Base-by-base conservation (phyloP, 2,329 filamentous ascomycete genomes). In the Tothia fuscella region DNA sequence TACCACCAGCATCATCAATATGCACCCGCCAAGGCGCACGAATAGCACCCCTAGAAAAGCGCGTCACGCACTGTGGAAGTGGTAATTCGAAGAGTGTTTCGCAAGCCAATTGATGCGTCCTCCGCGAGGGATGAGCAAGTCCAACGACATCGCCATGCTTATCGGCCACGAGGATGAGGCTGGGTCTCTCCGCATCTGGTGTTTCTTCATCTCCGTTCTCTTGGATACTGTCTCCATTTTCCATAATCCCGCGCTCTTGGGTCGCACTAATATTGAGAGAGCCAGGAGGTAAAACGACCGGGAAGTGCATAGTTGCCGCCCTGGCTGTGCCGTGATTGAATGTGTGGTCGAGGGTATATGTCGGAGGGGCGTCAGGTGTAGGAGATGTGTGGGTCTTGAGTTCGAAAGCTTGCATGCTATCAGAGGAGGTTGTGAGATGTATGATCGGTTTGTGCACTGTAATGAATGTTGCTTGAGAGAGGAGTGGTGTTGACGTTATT, bases 351-450 rank as follows among this genome's bases (percentile, higher is more conserved):
- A 24, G 14, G 14, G 6, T 41, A 14, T 33, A 42, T 47, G 54
- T 46, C 57, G 61, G 2, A 54, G 30, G 24, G 49, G 50, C 7
- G 47, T 42, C 26, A 59, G 51, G 17, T 49, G 37, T 40, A 42
- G 12, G 43, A 46, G 7, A 45, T 45, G 53, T 64, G 12, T 54
- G 59, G 56, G 50, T 28, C 50, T 45, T 22, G 51, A 59, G 35
- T 60, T 14, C 57, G 5, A 48, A 59, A 47, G 6, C 70, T 52
- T 44, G 64, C 55, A 76, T 60, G 0, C 73, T 77, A 47, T 78
- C 68, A 29, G 60, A 56, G 2, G 63, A 55, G 1, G 72, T 78
- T 1, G 73, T 70, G 35, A 77, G 60, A 46, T 73, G 69, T 21
- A 79, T 63, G 19, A 65, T 62, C 1, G 61, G 57, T 2, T 57